Evolutionary conservation across 2,329 filamentous ascomycete species (phyloP).

Genomic region (Claviceps citrina): DNA sequence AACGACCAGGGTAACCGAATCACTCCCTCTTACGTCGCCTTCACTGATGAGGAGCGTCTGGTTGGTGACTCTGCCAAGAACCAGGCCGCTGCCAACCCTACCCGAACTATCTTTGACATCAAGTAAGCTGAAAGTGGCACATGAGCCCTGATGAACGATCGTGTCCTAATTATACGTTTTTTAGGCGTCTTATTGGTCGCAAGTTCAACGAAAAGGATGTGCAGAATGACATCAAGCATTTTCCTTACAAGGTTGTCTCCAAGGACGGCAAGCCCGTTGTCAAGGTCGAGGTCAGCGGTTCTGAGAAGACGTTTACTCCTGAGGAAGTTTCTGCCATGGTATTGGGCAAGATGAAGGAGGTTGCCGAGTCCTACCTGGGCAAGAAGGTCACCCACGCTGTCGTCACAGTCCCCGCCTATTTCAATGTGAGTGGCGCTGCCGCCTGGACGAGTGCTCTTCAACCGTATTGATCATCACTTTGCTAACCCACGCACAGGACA

Average conservation of each 20-base stretch:
- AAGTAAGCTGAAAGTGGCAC: conserved; percentile 50
- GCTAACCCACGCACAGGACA: conserved; percentile 36
- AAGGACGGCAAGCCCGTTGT: conserved; percentile 84
- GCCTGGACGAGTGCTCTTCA: background rate
- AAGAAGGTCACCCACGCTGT: conserved; percentile 78
- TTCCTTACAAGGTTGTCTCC: conserved; percentile 86
- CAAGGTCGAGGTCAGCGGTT: conserved; percentile 51
- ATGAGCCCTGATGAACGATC: background rate
- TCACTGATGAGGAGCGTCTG: conserved; percentile 91
- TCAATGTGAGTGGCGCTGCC: conserved; percentile 50
- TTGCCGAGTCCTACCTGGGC: conserved; percentile 63
- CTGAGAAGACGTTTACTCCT: conserved; percentile 59
- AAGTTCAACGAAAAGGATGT: conserved; percentile 75
- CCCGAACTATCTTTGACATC: conserved; percentile 63
- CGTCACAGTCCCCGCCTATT: conserved; percentile 91
- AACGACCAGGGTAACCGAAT: conserved; percentile 97
- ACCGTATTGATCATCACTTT: background rate
- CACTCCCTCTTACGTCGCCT: conserved; percentile 87
- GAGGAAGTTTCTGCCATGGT: conserved; percentile 74
- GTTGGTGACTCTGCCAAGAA: conserved; percentile 97
- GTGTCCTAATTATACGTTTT: background rate
- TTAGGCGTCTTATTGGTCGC: conserved; percentile 68
- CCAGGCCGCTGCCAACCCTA: conserved; percentile 70
- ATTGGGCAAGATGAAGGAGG: conserved; percentile 72
- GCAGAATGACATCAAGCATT: conserved; percentile 91